Percentiles rank a stretch among this genome's conserved stretches.
These are phyloP conservation scores for Uronychia binucleata DNA, from an alignment of 73 alveolate species.

Conservation along the genomic window DNA sequence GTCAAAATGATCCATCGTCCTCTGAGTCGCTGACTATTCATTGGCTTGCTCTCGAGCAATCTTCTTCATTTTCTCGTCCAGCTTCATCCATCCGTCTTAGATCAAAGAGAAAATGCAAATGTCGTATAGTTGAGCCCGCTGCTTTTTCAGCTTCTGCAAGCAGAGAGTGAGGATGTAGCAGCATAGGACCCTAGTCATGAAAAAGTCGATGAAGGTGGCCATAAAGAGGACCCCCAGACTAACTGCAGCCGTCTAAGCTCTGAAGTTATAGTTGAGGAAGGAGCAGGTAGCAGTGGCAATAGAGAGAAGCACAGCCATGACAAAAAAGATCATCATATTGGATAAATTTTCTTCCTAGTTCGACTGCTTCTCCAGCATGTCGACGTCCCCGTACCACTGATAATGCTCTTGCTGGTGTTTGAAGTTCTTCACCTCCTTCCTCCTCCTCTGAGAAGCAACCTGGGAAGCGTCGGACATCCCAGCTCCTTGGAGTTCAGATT, in stretches of 20 bases:
- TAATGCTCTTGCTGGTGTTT: not conserved
- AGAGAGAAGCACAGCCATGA: not conserved
- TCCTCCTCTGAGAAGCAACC: too few species aligned
- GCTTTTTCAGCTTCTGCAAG: not conserved
- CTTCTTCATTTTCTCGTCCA: not conserved
- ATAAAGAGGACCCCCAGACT: not conserved
- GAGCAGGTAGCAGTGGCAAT: not conserved
- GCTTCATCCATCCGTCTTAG: not conserved
- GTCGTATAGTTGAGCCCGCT: not conserved
- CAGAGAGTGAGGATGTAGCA: not conserved
- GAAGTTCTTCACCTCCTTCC: not conserved
- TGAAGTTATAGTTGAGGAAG: not conserved
- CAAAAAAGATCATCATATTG: not conserved
- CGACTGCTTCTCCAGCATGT: not conserved
- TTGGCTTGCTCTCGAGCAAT: not conserved
- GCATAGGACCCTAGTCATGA: not conserved
- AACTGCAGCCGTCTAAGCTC: not conserved
- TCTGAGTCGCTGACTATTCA: not conserved
- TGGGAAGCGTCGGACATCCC: too few species aligned
- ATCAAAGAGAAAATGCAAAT: not conserved
- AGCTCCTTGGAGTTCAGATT: too few species aligned
- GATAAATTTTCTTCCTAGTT: not conserved
- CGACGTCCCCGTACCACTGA: not conserved
- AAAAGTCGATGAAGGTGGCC: not conserved
- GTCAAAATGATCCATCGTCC: not conserved